Evolutionary conservation across 257 asterid genomes (phyloP), one percentile per base, ranked within the genome.

Genomic region (Solanum boliviense): DNA sequence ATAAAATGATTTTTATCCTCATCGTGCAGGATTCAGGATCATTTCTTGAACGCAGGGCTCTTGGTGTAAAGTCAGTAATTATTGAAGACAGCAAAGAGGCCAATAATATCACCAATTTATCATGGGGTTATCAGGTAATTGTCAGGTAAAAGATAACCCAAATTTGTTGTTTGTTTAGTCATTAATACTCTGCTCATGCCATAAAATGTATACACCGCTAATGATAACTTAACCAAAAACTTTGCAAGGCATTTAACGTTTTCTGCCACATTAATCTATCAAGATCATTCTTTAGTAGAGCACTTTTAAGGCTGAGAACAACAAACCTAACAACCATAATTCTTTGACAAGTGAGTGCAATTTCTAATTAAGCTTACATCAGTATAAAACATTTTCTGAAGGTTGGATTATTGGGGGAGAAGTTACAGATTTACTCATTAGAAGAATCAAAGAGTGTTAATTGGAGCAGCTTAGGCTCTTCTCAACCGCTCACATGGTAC

Each of bases 331-430:
- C 85, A 44, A 27, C 85, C 85, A 44, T 79, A 27, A 44, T 15
- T 44, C 67, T 44, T 79, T 44, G 65, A 48, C 65, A 79, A 79
- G 25, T 7, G n/a, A 79, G 38, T 78, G 67, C 36, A 44, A 15
- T 79, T 79, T 44, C 2, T 6, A 79, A 79, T 29, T 81, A 13
- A 46, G 44, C 85, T 81, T 81, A 81, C 85, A 48, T 29, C 68
- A 81, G 70, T 81, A 48, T 46, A 46, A 44, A 18, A 46, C 29
- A n/a, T 83, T 71, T 71, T 84, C 48, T 73, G 18, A 89, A 96
- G 99, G 93, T 95, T 81, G 99, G 99, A 89, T 91, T 95, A 92
- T 83, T 88, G 29, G 99, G 99, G 67, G 98, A 95, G 92, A 93
- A 78, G 89, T 84, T 91, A 44, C 90, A 89, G 70, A 11, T 95